phyloP scores from a whole-genome alignment of 768 basidiomycete species.

The Collybiopsis confluens region DNA sequence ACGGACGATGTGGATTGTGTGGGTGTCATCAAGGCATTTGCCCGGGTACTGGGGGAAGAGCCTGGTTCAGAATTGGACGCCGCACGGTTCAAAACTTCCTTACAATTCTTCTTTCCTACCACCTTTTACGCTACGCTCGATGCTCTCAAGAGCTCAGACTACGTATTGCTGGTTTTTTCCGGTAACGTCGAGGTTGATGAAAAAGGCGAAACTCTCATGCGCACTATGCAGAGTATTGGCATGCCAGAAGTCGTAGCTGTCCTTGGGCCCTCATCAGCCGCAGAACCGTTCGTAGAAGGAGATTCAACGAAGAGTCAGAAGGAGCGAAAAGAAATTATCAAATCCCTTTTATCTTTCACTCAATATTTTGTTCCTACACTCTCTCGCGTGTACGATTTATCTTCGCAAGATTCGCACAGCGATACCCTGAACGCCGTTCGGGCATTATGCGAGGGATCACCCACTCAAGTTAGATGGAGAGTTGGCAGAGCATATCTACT shows the following conservation, averaged over 20 bases:
- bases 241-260: constrained; percentile 80
- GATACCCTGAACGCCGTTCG: constrained; percentile 74
- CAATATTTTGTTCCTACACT: constrained; percentile 91
- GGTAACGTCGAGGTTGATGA: constrained; percentile 75
- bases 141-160: constrained; percentile 85
- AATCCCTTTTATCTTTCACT: constrained; percentile 90
- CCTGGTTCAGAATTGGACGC: constrained; percentile 47
- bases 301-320: not conserved
- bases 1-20: constrained; percentile 58
- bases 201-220: constrained; percentile 84
- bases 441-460: constrained; percentile 80
- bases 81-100: constrained; percentile 83
- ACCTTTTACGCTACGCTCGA: constrained; percentile 82
- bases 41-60: constrained; percentile 52
- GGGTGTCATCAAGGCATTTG: constrained; percentile 51
- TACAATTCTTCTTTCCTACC: constrained; percentile 80
- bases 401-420: constrained; percentile 28
- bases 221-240: constrained; percentile 87
- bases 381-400: constrained; percentile 70
- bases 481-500: constrained; percentile 77
- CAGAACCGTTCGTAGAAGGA: constrained; percentile 40
- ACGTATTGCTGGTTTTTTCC: constrained; percentile 82
- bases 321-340: constrained; percentile 57
- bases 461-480: constrained; percentile 76
- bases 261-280: constrained; percentile 49